Base-by-base conservation (phyloP, 2,329 filamentous ascomycete species). In the Trichoderma semiorbis region DNA sequence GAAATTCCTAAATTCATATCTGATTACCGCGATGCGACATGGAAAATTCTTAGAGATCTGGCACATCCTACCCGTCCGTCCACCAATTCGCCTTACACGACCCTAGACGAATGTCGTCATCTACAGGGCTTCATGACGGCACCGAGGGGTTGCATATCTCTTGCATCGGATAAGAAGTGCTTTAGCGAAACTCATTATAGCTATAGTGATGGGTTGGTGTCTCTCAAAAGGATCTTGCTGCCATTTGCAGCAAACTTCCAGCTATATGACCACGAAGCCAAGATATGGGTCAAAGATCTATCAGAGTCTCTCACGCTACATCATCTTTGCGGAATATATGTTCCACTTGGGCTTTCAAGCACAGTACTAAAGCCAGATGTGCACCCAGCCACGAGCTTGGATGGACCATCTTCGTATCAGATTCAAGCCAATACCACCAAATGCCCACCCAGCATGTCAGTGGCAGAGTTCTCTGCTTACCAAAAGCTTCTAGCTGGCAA, bases 381-480 rank as follows among this genome's bases (percentile, higher is more conserved):
- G 1, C 28, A 61, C 11, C 71, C 64, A 0, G 32, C 21, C 2
- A 21, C 26, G 30, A 18, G 21, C 30, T 5, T 66, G 4, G 36
- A 61, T 18, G 71, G 71, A 14, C 67, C 47, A n/a, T 57, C 71
- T 82, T 91, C 89, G 0, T 89, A 89, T 72, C 80, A 86, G 7
- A 81, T 87, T 0, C 78, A 89, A 39, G 85, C 88, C 0, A 87
- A 80, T 14, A 85, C 87, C 36, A 78, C 81, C 0, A 77, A 78
- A 2, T 89, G 88, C 60, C 87, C 88, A 0, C 53, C 78, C 0
- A 79, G 81, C 0, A 70, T 88, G 30, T 84, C 83, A 1, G 63
- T 83, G 0, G 85, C 89, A 16, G 89, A 91, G 69, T 90, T 84
- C 62, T 80, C 83, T 28, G 83, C 88, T 0, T 85, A 85, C 65